Base-by-base conservation (phyloP, 2,329 filamentous ascomycete genomes). In the Diatrype stigma region DNA sequence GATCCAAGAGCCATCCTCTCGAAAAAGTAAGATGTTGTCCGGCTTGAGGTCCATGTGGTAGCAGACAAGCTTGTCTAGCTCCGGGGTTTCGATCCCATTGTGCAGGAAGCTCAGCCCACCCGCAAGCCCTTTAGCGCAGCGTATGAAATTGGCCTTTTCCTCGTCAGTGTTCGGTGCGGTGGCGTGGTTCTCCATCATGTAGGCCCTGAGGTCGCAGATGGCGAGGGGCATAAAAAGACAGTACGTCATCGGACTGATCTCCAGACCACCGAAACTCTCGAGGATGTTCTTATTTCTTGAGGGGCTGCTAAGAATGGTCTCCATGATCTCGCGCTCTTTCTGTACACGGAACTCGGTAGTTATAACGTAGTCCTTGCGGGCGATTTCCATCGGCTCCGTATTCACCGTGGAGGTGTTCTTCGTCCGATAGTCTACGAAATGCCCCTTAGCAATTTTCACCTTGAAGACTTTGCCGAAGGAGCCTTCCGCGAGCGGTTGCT, bases 41-140 rank as follows among this genome's bases (percentile, higher is more conserved):
- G 67, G 70, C 45, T 69, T 73, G 11, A 73, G 57, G 49, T 73
- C 70, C 62, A 72, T 69, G 42, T 73, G 70, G 45, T 72, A 72
- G 52, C 70, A 73, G 5, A 67, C 64, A 6, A 71, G 56, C 3
- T 59, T 54, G 22, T 68, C 62, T 14, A 58, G 50, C 7, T 60
- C 56, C 0, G 54, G 35, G 6, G 59, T 62, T 34, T 53, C 57
- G 46, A 70, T 65, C 3, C 64, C 65, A n/a, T 63, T 62, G 52
- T 73, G 70, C 14, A 74, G 63, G 49, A 70, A 70, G 10, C 66
- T 59, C 5, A 73, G 54, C 0, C 66, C 70, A 16, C 60, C 62
- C 0, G 69, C 69, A 23, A 72, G 56, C 0, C 65, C 66, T 3
- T 62, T 60, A 1, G 64, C 65, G 14, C 60, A 61, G 7, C 47